Evolutionary conservation across 139 green algal genomes (phyloP).

Genomic region (Spirogloea muscicola): DNA sequence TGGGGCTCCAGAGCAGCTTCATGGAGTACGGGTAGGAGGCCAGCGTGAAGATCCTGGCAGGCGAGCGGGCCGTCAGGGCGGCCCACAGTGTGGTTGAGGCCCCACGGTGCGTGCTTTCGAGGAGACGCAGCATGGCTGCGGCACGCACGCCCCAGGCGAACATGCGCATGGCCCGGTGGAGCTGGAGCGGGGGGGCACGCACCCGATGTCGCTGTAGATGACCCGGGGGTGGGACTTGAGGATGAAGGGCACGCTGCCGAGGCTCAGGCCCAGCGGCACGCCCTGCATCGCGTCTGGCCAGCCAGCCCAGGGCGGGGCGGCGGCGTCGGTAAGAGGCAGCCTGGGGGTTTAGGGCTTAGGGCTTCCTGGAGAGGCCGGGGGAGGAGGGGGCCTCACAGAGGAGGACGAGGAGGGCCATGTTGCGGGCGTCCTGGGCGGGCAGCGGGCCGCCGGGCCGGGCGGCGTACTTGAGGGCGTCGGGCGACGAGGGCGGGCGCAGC

Average conservation of each 20-base stretch:
- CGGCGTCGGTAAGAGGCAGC: too few relatives aligned
- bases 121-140: too few relatives aligned
- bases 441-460: too few relatives aligned
- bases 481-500: too few relatives aligned
- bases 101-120: too few relatives aligned
- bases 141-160: too few relatives aligned
- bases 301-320: too few relatives aligned
- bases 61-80: background rate
- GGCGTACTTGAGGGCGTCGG: too few relatives aligned
- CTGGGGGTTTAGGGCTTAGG: background rate
- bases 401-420: constrained; percentile 30
- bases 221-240: constrained; percentile 6
- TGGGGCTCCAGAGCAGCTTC: constrained; percentile 88
- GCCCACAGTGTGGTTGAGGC: background rate
- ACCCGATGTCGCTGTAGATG: constrained; percentile 33
- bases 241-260: constrained; percentile 17
- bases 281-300: constrained; percentile 16
- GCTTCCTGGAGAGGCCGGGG: too few relatives aligned
- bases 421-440: constrained; percentile 1
- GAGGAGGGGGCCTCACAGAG: constrained; percentile 3
- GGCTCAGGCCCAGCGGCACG: constrained; percentile 14
- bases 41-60: constrained; percentile 70
- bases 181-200: background rate
- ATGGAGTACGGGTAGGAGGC: constrained; percentile 85
- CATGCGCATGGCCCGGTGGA: too few relatives aligned